phyloP scores from a whole-genome alignment of 805 yeast species.

The Zygosaccharomyces gambellarensis region DNA sequence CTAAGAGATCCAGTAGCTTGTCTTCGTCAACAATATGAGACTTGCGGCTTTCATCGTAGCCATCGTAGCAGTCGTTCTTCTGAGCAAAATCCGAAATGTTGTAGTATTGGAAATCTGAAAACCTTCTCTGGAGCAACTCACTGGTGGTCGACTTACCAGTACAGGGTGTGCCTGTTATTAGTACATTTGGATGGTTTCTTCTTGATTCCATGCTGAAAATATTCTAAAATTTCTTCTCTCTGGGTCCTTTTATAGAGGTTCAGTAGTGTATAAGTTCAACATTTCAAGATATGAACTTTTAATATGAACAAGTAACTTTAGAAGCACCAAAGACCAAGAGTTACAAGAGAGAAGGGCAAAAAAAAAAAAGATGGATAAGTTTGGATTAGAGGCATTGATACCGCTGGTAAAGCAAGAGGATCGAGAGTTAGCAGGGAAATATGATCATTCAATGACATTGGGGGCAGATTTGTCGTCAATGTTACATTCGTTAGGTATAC shows the following conservation, averaged over 20 bases:
- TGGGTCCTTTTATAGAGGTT: background rate
- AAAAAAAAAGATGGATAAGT: slow-evolving; percentile 26
- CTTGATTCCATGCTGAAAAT: slow-evolving; percentile 15
- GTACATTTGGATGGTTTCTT: slow-evolving; percentile 58
- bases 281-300: background rate
- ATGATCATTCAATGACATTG: slow-evolving; percentile 33
- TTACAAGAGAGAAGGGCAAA: background rate
- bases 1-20: slow-evolving; percentile 72
- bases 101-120: slow-evolving; percentile 44
- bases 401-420: slow-evolving; percentile 32
- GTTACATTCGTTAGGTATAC: slow-evolving; percentile 33
- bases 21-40: slow-evolving; percentile 92
- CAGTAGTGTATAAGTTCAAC: background rate
- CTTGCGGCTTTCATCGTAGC: slow-evolving; percentile 81
- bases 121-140: slow-evolving; percentile 24
- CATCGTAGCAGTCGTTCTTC: slow-evolving; percentile 68
- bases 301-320: background rate
- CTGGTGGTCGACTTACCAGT: slow-evolving; percentile 37
- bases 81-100: slow-evolving; percentile 80
- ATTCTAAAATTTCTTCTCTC: background rate
- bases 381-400: slow-evolving; percentile 31
- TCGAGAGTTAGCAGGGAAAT: slow-evolving; percentile 18
- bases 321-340: background rate
- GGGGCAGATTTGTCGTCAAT: slow-evolving; percentile 35
- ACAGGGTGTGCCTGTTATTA: slow-evolving; percentile 92